Conservation (phyloP, 495 filamentous ascomycete species). For the Aspergillus carlsbadensis region DNA sequence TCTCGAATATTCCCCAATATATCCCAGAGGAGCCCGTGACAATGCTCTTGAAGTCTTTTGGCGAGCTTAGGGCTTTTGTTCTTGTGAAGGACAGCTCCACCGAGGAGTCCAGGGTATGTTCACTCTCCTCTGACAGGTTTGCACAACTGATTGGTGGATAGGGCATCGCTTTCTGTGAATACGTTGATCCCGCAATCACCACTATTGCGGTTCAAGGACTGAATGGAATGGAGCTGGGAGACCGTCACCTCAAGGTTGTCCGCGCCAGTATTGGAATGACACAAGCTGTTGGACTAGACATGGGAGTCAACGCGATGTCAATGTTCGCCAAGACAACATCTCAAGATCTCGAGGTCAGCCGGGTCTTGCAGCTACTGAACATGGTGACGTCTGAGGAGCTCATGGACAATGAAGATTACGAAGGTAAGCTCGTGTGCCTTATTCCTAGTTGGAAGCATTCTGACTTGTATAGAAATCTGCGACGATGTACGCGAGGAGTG, state of each 20-base stretch:
- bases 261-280: slow-evolving; percentile 90
- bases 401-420: slow-evolving; percentile 89
- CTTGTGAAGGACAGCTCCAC: slow-evolving; percentile 84
- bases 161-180: slow-evolving; percentile 98
- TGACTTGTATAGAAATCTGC: slow-evolving; percentile 69
- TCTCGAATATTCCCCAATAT: slow-evolving; percentile 83
- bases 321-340: slow-evolving; percentile 95
- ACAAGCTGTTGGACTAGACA: slow-evolving; percentile 85
- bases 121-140: background rate
- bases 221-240: slow-evolving; percentile 88
- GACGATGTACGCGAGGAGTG: slow-evolving; percentile 93
- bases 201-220: slow-evolving; percentile 87
- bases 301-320: slow-evolving; percentile 97
- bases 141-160: slow-evolving; percentile 37
- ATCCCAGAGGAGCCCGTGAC: slow-evolving; percentile 88
- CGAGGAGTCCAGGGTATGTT: slow-evolving; percentile 82
- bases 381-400: slow-evolving; percentile 98
- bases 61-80: slow-evolving; percentile 89
- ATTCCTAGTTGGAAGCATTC: background rate
- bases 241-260: slow-evolving; percentile 77
- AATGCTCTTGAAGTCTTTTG: slow-evolving; percentile 86
- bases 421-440: slow-evolving; percentile 55
- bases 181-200: slow-evolving; percentile 72
- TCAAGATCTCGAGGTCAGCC: slow-evolving; percentile 67
- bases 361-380: slow-evolving; percentile 90